Base-by-base conservation (phyloP, 768 basidiomycete species). In the Clathrus columnatus region DNA sequence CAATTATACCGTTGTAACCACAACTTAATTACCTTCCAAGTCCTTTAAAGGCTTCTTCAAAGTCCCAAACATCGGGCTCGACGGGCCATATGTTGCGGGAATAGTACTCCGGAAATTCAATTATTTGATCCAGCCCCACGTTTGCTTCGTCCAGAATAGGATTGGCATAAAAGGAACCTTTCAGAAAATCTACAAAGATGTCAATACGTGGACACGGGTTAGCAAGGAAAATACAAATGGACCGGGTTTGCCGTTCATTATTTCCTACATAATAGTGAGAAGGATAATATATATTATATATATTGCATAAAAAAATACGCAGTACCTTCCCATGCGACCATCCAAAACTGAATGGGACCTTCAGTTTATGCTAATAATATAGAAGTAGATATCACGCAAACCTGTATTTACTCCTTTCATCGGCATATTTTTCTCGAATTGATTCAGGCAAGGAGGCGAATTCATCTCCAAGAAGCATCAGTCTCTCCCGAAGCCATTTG, bases 101-200 rank as follows among this genome's bases (percentile, higher is more conserved):
- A 65, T 95, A 93, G 69, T 91, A 95, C 67, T 94, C 90, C 2
- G 83, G 85, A 68, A 90, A 83, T 26, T 73, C 70, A 16, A 69
- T 64, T 50, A 72, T 75, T 42, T 85, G 76, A 30, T 73, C 76
- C 2, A 73, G 67, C 14, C 82, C 66, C 2, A 91, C 85, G n/a
- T 75, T 70, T 0, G 85, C 80, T 26, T 66, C 60, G 54, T 93
- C 91, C 0, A 84, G 63, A 23, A 84, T 69, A 7, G 92, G 91
- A 62, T 87, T 93, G 57, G 91, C 93, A 66, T 99, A 99, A 72
- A 84, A 99, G 0, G 89, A 92, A 2, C 94, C 95, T 68, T 97
- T 98, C 62, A 94, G 72, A 2, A 77, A 73, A 67, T 97, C 92
- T 84, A 67, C 61, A 18, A 56, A 18, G 4, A 4, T 14, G 60